Base-by-base conservation (phyloP, 148 eudicot genomes). In the Camellia sinensis region DNA sequence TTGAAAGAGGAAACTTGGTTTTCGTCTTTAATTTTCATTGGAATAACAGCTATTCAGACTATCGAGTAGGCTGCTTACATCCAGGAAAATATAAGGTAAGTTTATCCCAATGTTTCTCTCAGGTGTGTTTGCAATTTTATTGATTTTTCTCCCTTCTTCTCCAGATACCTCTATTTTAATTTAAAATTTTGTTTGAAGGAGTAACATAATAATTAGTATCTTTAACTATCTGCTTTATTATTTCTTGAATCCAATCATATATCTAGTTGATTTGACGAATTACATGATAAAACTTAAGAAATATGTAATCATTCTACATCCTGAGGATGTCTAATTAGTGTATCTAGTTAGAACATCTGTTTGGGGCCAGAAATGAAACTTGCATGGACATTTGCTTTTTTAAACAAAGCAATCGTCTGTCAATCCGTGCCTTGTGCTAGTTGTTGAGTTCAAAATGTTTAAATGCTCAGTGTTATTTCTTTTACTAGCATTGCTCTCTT, bases 21-120 rank as follows among this genome's bases (percentile, higher is more conserved):
- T 96, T 96, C 64, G 97, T 94, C 79, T 92, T 96, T 84, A 94
- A 96, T 78, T 94, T 96, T 45, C 98, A 96, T 71, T 96, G 99
- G 95, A 79, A 87, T 53, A 94, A 80, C 78, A 94, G 99, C 87
- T 96, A 90, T 87, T 94, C 91, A 22, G 98, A 92, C 82, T 96
- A 92, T 50, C 90, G 86, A 19, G 79, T 96, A 59, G 99, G 99
- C 83, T 96, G 99, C 87, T 76, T 84, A 62, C 89, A 86, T 83
- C 88, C 99, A 19, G 99, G 99, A 82, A 94, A 92, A 82, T 96
- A 96, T 81, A 92, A 94, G 99, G 99, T 93, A 85, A 18, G 61
- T 0, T 69, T 67, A 67, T 52, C 8, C 63, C 12, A 10, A 15
- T 45, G n/a, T 43, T 74, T 48, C 4, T 41, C 46, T 12, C 52